Conservation (phyloP, 345 rosid genomes). For the Citrus trifoliata region DNA sequence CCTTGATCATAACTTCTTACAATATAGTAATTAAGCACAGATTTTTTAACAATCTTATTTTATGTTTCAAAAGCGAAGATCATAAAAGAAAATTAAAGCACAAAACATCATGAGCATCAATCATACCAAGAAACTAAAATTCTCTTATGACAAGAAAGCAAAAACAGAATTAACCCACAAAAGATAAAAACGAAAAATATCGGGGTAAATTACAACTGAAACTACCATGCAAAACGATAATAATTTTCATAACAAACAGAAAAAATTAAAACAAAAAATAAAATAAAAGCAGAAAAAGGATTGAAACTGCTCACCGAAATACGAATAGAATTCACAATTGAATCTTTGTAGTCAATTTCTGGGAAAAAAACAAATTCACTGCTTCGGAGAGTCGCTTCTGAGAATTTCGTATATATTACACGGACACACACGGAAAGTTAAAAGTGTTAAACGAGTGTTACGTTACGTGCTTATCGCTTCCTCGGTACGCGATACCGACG, state of each 20-base stretch:
- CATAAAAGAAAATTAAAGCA: background rate
- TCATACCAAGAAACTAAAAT: background rate
- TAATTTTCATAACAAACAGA: background rate
- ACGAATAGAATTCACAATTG: background rate
- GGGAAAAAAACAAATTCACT: no score
- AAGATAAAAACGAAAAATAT: background rate
- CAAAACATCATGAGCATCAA: background rate
- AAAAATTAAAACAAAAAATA: background rate
- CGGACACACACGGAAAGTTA: no score
- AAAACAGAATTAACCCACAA: background rate
- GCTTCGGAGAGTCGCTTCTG: no score
- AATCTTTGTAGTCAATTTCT: background rate
- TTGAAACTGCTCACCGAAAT: background rate
- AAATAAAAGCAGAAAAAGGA: background rate
- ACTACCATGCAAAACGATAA: background rate
- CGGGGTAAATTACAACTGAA: background rate
- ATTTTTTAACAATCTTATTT: no score
- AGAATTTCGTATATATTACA: no score
- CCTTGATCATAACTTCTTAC: background rate
- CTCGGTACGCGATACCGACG: background rate
- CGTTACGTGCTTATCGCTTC: background rate
- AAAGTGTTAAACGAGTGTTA: no score
- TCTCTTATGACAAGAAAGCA: background rate
- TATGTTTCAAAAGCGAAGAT: background rate
- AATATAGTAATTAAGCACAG: background rate